These are phyloP conservation scores for Cladosporium sp. DNA, from an alignment of 2,329 filamentous ascomycete species.

Conservation along the genomic window DNA sequence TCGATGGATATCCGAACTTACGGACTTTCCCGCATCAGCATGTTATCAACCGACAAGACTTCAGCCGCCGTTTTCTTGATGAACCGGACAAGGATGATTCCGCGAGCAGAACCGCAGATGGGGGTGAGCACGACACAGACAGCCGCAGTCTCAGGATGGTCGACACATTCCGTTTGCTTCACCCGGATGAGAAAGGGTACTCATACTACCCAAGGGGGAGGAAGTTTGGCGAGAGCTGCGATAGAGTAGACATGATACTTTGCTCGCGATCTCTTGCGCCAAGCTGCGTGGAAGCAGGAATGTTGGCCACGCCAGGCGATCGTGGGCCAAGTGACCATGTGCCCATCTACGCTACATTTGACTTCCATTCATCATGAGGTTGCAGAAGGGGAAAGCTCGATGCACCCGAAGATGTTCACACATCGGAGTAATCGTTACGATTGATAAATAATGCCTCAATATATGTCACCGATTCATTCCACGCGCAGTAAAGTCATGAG, in stretches of 20 bases:
- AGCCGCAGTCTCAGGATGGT: constrained; percentile 30
- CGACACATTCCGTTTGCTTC: constrained; percentile 46
- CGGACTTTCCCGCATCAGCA: constrained; percentile 44
- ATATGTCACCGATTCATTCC: no score
- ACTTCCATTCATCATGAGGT: constrained; percentile 5
- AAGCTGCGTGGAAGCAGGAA: constrained; percentile 34
- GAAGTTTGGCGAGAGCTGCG: constrained; percentile 48
- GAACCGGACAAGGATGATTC: constrained; percentile 6
- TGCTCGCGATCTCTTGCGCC: constrained; percentile 38
- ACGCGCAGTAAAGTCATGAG: no score
- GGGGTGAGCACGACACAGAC: constrained; percentile 13
- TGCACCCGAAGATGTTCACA: background rate
- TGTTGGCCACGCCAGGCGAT: constrained; percentile 40
- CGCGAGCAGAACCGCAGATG: background rate
- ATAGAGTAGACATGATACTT: constrained; percentile 51
- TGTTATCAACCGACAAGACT: constrained; percentile 47
- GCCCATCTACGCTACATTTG: constrained; percentile 40
- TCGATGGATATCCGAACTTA: constrained; percentile 47
- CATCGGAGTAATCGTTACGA: no score
- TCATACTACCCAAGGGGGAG: constrained; percentile 45
- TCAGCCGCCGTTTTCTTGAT: constrained; percentile 45
- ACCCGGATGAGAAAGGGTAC: constrained; percentile 41
- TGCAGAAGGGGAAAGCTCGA: background rate
- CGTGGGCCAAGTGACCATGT: constrained; percentile 52
- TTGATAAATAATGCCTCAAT: no score